A percentile compares a stretch with the other conserved stretches of the same genome.
phyloP scores from a whole-genome alignment of 2,329 filamentous ascomycete genomes.

The Venturia nashicola region DNA sequence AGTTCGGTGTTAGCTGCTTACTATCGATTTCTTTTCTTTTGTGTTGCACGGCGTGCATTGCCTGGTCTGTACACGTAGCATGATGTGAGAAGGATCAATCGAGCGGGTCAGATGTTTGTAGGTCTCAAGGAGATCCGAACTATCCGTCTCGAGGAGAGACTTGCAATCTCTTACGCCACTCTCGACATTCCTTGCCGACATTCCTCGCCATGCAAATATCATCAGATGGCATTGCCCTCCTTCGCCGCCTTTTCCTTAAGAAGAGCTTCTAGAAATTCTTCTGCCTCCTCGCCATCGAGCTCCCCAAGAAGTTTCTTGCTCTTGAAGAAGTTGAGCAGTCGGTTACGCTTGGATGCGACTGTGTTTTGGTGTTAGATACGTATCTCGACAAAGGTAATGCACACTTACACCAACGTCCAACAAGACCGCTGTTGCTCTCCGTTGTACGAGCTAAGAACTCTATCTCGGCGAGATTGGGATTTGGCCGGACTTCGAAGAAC shows the following conservation, averaged over 20 bases:
- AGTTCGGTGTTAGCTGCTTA: not conserved
- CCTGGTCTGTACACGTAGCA: not conserved
- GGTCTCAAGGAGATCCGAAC: not conserved
- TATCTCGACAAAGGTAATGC: not conserved
- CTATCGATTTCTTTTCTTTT: not conserved
- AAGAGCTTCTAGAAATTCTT: not conserved
- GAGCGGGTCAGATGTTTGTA: not conserved
- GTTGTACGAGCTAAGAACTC: not conserved
- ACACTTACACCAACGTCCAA: not conserved
- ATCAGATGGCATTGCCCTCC: not conserved
- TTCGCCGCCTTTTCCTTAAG: not conserved
- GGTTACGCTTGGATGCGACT: not conserved
- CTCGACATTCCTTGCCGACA: not conserved
- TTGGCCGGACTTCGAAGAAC: not conserved
- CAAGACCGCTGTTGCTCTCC: not conserved
- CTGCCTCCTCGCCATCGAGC: not conserved
- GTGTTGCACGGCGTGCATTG: not conserved
- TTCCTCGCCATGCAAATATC: not conserved
- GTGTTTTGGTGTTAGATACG: not conserved
- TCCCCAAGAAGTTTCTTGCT: not conserved
- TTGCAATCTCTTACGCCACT: not conserved
- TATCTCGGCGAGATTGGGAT: not conserved
- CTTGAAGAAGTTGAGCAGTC: not conserved
- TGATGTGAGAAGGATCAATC: not conserved
- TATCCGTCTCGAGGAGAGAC: not conserved